These are phyloP conservation scores for Syncephalastrum contaminatum DNA, from an alignment of 371 early-diverging fungal species.

Conservation along the genomic window DNA sequence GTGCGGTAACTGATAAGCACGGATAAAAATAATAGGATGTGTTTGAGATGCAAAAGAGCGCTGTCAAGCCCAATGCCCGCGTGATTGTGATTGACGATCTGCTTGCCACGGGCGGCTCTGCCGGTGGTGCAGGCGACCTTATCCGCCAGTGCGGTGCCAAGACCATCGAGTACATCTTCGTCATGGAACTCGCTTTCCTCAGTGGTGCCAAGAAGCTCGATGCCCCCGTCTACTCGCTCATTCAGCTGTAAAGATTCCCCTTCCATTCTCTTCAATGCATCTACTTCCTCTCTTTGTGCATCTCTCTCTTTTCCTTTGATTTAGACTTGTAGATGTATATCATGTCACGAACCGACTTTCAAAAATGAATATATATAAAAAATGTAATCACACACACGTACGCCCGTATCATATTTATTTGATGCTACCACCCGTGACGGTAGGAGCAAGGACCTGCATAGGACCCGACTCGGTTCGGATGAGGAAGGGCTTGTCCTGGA, in stretches of 20 bases:
- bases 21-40: conserved; percentile 54
- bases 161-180: conserved; percentile 83
- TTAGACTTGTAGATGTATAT: too few species aligned
- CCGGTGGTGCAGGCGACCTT: conserved; percentile 82
- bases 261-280: conserved; percentile 1
- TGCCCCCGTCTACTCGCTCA: conserved; percentile 86
- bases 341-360: too few species aligned
- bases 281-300: too few species aligned
- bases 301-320: too few species aligned
- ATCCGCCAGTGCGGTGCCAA: conserved; percentile 75
- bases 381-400: too few species aligned
- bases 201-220: conserved; percentile 75
- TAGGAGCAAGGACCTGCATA: conserved; percentile 55
- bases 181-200: conserved; percentile 87
- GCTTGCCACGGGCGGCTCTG: conserved; percentile 94
- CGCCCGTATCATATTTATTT: conserved; percentile 51
- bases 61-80: conserved; percentile 79
- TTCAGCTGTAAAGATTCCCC: conserved; percentile 60
- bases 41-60: conserved; percentile 88
- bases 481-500: conserved; percentile 59
- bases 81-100: conserved; percentile 95
- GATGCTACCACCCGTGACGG: conserved; percentile 70
- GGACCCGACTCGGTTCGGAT: conserved; percentile 58
- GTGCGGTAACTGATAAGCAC: too few species aligned
- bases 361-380: too few species aligned